A percentile compares a stretch with the other conserved stretches of the same genome.
These are phyloP conservation scores for Lathyrus sativus DNA, from an alignment of 306 rosid species.

Conservation along the genomic window DNA sequence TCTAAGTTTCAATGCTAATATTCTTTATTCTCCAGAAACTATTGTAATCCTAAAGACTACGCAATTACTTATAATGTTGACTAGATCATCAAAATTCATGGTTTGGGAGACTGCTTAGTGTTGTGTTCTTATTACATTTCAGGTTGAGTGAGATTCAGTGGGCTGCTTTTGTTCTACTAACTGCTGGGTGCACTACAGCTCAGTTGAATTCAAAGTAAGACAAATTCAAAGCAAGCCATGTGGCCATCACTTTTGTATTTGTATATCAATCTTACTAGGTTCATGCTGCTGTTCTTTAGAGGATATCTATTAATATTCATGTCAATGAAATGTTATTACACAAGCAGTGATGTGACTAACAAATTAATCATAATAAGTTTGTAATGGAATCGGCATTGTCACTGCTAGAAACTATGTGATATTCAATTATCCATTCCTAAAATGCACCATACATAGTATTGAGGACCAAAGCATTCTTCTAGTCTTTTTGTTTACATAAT, in stretches of 20 bases:
- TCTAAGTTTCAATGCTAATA: slow-evolving; percentile 21
- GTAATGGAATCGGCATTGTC: slow-evolving; percentile 19
- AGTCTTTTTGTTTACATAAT: neutral
- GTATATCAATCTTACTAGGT: slow-evolving; percentile 31
- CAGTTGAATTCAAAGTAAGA: slow-evolving; percentile 87
- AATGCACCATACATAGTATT: neutral
- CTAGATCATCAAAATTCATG: slow-evolving; percentile 31
- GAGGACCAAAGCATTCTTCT: neutral
- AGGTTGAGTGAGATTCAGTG: slow-evolving; percentile 96
- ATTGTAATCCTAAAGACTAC: slow-evolving; percentile 24
- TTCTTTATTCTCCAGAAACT: slow-evolving; percentile 15
- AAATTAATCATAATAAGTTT: slow-evolving; percentile 8
- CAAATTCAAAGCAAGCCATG: slow-evolving; percentile 24
- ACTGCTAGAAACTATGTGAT: slow-evolving; percentile 5
- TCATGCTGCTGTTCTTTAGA: slow-evolving; percentile 29
- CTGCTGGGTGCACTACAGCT: slow-evolving; percentile 94
- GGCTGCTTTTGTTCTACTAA: slow-evolving; percentile 94
- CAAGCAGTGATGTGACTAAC: slow-evolving; percentile 5
- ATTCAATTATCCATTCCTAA: slow-evolving; percentile 3
- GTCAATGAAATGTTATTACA: slow-evolving; percentile 8
- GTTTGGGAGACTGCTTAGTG: slow-evolving; percentile 17
- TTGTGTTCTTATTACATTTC: slow-evolving; percentile 45
- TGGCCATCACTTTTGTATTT: slow-evolving; percentile 28
- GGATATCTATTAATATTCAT: slow-evolving; percentile 22
- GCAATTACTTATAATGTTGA: neutral